Conservation (phyloP, 768 basidiomycete genomes). For the Termitomyces sp. region DNA sequence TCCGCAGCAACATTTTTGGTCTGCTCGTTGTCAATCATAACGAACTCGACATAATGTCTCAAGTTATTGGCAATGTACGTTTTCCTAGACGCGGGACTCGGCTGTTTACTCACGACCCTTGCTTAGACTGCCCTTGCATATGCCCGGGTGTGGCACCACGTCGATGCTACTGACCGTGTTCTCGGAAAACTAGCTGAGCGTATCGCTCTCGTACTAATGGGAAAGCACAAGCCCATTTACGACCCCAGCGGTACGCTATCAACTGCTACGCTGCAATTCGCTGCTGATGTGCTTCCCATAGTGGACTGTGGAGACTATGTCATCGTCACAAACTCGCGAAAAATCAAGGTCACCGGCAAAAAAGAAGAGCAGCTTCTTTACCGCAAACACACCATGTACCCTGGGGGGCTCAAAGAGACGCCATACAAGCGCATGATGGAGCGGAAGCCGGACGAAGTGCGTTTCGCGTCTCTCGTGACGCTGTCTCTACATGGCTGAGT, state of each 20-base stretch:
- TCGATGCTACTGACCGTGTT: slow-evolving; percentile 85
- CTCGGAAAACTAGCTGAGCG: slow-evolving; percentile 92
- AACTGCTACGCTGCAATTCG: not conserved
- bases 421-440: slow-evolving; percentile 81
- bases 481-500: not conserved
- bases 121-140: slow-evolving; percentile 91
- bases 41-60: slow-evolving; percentile 52
- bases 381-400: slow-evolving; percentile 86
- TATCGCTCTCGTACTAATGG: slow-evolving; percentile 95
- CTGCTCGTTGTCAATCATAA: not conserved
- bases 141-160: slow-evolving; percentile 94
- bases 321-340: slow-evolving; percentile 84
- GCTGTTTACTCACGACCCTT: not conserved
- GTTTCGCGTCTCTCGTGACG: slow-evolving; percentile 17
- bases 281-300: slow-evolving; percentile 19
- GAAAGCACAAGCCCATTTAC: slow-evolving; percentile 97
- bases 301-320: slow-evolving; percentile 99
- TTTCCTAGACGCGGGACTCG: not conserved
- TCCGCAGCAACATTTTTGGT: no score
- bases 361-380: slow-evolving; percentile 87
- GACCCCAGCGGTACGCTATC: slow-evolving; percentile 73
- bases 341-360: slow-evolving; percentile 81
- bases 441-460: slow-evolving; percentile 83
- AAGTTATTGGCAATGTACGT: slow-evolving; percentile 74
- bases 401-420: slow-evolving; percentile 90